A percentile compares a stretch with the other conserved stretches of the same genome.
phyloP scores from a whole-genome alignment of 1,284 basidiomycete species.

The Cerioporus squamosus region DNA sequence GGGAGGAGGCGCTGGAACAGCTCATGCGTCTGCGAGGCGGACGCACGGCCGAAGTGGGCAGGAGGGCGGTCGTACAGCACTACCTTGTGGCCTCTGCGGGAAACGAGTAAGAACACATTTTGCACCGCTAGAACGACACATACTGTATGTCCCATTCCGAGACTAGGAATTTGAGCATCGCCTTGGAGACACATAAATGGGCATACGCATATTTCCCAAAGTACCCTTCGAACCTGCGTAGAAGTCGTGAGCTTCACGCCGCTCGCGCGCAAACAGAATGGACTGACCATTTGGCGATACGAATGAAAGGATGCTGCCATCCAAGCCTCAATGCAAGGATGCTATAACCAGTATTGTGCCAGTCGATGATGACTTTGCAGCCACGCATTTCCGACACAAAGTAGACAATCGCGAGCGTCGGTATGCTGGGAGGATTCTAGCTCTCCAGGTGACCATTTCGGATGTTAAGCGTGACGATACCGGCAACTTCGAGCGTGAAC shows the following conservation, averaged over 20 bases:
- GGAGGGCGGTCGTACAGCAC: conserved; percentile 92
- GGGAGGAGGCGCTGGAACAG: conserved; percentile 59
- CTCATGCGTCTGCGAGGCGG: conserved; percentile 75
- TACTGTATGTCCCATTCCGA: conserved; percentile 81
- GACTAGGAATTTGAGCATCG: conserved; percentile 78
- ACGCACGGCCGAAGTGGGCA: conserved; percentile 73
- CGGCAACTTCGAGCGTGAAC: conserved; percentile 26
- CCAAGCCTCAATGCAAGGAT: conserved; percentile 89
- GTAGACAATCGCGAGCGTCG: conserved; percentile 88
- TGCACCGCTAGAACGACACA: conserved; percentile 33
- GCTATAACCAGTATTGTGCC: conserved; percentile 98
- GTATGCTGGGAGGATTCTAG: conserved; percentile 96
- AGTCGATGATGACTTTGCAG: conserved; percentile 93
- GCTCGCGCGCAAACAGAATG: not conserved
- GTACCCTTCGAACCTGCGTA: conserved; percentile 73
- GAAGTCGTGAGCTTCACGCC: not conserved
- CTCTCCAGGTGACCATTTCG: conserved; percentile 14
- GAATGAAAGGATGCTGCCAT: conserved; percentile 68
- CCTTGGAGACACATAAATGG: conserved; percentile 93
- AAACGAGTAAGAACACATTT: not conserved
- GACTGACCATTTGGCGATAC: conserved; percentile 69
- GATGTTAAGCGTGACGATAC: not conserved
- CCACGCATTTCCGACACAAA: conserved; percentile 70
- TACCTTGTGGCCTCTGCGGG: conserved; percentile 70
- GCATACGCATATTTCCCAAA: conserved; percentile 86